Evolutionary conservation across 495 filamentous ascomycete genomes (phyloP), one percentile per base, ranked within the genome.

Genomic region (Lindgomyces ingoldianus): DNA sequence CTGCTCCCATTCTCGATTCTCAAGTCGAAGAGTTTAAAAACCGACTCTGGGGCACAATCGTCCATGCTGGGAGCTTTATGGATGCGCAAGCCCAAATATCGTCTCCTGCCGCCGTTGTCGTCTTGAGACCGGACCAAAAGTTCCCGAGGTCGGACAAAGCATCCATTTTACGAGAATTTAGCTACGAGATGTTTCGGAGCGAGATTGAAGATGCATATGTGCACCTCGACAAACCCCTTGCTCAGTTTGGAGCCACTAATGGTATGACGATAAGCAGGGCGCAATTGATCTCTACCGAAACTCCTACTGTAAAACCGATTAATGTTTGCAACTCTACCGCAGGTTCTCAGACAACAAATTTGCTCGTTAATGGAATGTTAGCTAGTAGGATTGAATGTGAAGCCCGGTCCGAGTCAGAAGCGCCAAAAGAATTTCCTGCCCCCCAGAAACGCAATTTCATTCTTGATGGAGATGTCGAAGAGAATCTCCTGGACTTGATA

Each of bases 131-230:
- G 6, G 54, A 29, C 9, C 53, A 51, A 44, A 14, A 27, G 0
- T 49, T 78, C 29, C 72, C 74, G n/a, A 70, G 73, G 45, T 70
- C 76, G 1, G 76, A 75, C 42, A 78, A 79, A 56, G 76, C 74
- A 16, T 75, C 75, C 4, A 30, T 77, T 18, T 49, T 67, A 58
- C 70, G 75, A 12, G 73, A 68, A 30, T 70, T 71, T 4, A 72
- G 73, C 1, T 74, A 76, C 47, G 53, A 62, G 45, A 39, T 70
- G 19, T 77, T 78, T 54, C 67, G 68, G 30, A 55, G 49, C 18
- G 70, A 75, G 42, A 77, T 78, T 33, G 54, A 29, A 24, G 29
- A 67, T 3, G 64, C 70, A 10, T 77, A 79, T 65, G 14, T 22
- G 4, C 57, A 53, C 18, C 54, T 75, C 18, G 75, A 73, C n/a